phyloP scores from a whole-genome alignment of 1,284 basidiomycete genomes.

The Cryptococcus hybrid region DNA sequence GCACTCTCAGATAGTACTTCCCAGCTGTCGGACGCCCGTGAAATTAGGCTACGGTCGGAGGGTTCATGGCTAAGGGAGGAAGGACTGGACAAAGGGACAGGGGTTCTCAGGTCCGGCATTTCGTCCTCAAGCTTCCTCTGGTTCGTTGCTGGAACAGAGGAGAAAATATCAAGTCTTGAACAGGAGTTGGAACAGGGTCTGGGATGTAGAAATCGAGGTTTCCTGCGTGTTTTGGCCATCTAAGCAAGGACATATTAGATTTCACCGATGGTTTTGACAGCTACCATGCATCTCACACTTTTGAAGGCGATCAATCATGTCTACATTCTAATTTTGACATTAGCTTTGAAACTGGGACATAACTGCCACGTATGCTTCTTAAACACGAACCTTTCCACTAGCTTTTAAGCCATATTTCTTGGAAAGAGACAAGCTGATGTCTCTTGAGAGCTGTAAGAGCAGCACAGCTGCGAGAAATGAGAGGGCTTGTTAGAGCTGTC shows the following conservation, averaged over 20 bases:
- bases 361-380: neutral
- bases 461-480: conserved; percentile 24
- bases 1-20: conserved; percentile 35
- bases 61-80: conserved; percentile 8
- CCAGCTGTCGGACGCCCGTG: conserved; percentile 29
- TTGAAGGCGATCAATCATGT: conserved; percentile 39
- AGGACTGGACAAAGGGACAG: neutral
- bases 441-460: conserved; percentile 44
- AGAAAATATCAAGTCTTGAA: neutral
- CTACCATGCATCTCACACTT: conserved; percentile 30
- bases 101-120: neutral
- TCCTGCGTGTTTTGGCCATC: conserved; percentile 18
- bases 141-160: neutral
- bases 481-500: neutral
- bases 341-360: too few relatives aligned
- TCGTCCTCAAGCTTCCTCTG: too few relatives aligned
- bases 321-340: conserved; percentile 33
- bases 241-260: neutral
- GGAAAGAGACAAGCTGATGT: conserved; percentile 47
- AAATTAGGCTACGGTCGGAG: conserved; percentile 8
- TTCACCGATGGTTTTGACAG: too few relatives aligned
- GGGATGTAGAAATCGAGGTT: conserved; percentile 17
- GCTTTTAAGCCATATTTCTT: conserved; percentile 46
- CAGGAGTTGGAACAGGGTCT: conserved; percentile 21
- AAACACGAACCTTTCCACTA: conserved; percentile 39